Base-by-base conservation (phyloP, 2,329 filamentous ascomycete species). In the Cryphonectria parasitica region DNA sequence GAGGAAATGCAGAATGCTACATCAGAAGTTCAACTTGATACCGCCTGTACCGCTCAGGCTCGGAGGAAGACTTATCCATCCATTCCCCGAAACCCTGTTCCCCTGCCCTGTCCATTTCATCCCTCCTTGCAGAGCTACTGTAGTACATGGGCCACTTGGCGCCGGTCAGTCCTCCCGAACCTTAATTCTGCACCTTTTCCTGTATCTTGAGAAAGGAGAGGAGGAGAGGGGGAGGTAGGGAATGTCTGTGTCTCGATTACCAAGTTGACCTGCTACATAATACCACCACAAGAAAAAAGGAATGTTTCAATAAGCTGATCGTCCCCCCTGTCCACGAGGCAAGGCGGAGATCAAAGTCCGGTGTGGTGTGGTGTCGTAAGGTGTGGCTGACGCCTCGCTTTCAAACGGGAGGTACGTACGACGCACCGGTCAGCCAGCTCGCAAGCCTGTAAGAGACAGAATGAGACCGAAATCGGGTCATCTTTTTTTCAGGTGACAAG, bases 371-470 rank as follows among this genome's bases (percentile, higher is more conserved):
- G 6, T 58, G 28, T 58, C n/a, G n/a, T 56, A 31, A 56, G 15
- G 54, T 58, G 54, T 58, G 54, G 54, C 54, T 58, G 25, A 58
- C 54, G 54, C 54, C 54, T 31, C 22, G 34, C 25, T 56, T n/a
- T 54, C 2, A 13, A 56, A 28, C n/a, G n/a, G 28, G 28, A 28
- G n/a, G 25, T 56, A 56, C 6, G 52, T 25, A 56, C 52, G 25
- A 28, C 52, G 13, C 52, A 31, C 54, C 28, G 25, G 54, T 58
- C 54, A 58, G 54, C 15, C 28, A 56, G 10, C 52, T 17, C 28
- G 52, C 52, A 56, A 25, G 52, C 52, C 28, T 28, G 52, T 15
- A 54, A 52, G 49, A 52, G 49, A 25, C 10, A 28, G 52, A 15
- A 34, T 15, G 28, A 58, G 25, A 19, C 25, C 25, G 54, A 19